Evolutionary conservation across 768 basidiomycete species (phyloP), one percentile per base, ranked within the genome.

Genomic region (Mycena olivaceomarginata): DNA sequence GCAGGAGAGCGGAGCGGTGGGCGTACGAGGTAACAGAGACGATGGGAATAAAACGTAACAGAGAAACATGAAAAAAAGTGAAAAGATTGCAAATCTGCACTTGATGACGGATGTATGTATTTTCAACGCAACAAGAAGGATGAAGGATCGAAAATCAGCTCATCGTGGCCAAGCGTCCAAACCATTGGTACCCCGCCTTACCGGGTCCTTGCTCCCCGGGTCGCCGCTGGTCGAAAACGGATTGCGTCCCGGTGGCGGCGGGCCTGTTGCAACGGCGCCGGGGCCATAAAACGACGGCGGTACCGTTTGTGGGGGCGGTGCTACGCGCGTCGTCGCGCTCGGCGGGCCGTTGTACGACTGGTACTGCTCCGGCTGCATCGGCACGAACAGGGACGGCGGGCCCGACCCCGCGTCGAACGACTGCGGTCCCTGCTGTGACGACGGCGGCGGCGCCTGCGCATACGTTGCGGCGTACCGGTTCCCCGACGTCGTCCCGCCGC

Each of bases 331-430:
- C 31, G 31, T 31, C 31, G 25, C 70, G 40, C 83, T 83, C 41
- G 84, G 80, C 37, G 89, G 81, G 15, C 85, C 83, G 80, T 94
- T 82, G 81, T 95, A 95, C 46, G 90, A 82, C 77, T 90, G 90
- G 84, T 92, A 96, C 79, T 94, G 93, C 37, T 97, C 96, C 45
- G 96, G 94, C 83, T 96, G 96, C 90, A 97, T 91, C 1, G 96
- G 95, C 48, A 93, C 93, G 82, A 93, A 97, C 85, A 97, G 83
- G 72, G 31, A 31, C 31, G 31, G 31, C 31, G 31, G 31, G 31
- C 90, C 91, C 56, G 91, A 92, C 66, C 95, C 94, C 39, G 91
- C 88, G 70, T 93, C 93, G 20, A 93, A 79, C 62, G 76, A 88
- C 81, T 66, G 82, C 75, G 65, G 84, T 76, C 75, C 88, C 85